A percentile compares a stretch with the other conserved stretches of the same genome.
phyloP scores from a whole-genome alignment of 257 asterid species.

The Fraxinus americana region DNA sequence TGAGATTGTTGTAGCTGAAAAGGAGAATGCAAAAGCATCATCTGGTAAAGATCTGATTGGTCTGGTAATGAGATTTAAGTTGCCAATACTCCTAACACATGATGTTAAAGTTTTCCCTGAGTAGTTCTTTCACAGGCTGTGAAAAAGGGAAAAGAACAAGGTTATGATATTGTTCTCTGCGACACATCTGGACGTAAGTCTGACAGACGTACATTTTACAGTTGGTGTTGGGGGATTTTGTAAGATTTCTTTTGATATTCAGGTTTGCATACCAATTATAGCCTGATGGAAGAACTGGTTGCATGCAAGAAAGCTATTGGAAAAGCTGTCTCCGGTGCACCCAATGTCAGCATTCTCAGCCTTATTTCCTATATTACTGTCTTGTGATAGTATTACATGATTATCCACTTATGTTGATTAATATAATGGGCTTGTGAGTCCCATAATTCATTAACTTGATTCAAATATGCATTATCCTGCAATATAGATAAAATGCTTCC shows the following conservation, averaged over 20 bases:
- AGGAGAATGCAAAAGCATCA: constrained; percentile 83
- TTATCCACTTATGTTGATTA: background rate
- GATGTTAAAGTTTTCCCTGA: constrained; percentile 70
- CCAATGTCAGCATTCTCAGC: constrained; percentile 62
- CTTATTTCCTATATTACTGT: background rate
- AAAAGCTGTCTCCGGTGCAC: constrained; percentile 80
- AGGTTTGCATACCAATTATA: constrained; percentile 95
- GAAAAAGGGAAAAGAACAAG: constrained; percentile 76
- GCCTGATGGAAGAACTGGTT: constrained; percentile 92
- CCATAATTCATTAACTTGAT: background rate
- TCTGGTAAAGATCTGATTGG: constrained; percentile 52
- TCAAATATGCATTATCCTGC: background rate
- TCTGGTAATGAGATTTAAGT: constrained; percentile 9
- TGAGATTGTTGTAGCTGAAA: constrained; percentile 88
- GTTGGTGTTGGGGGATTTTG: constrained; percentile 4
- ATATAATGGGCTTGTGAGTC: background rate
- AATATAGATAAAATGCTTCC: background rate
- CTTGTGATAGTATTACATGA: background rate
- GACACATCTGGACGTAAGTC: constrained; percentile 99
- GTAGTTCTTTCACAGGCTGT: constrained; percentile 98
- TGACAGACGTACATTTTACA: background rate
- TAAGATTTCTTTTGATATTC: constrained; percentile 18
- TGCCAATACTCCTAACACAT: constrained; percentile 31
- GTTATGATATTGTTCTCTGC: constrained; percentile 77
- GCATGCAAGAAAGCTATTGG: constrained; percentile 85